Percentiles rank a stretch among this genome's conserved stretches.
phyloP scores from a whole-genome alignment of 2,329 filamentous ascomycete species.

The Exserohilum rostratum region DNA sequence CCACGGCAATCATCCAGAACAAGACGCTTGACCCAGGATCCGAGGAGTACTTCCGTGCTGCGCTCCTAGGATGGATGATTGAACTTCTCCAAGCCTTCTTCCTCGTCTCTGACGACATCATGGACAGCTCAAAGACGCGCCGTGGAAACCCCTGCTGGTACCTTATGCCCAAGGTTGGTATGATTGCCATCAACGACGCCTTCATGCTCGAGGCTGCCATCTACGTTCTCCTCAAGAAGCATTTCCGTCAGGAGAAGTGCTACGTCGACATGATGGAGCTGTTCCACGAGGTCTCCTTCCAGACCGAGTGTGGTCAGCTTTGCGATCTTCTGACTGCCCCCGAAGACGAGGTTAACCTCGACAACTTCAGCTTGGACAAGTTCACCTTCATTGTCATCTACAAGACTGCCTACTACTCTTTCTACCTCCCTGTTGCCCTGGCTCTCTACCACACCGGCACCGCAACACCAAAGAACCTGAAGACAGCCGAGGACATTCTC shows the following conservation, averaged over 20 bases:
- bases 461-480: slow-evolving; percentile 86
- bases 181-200: slow-evolving; percentile 97
- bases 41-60: slow-evolving; percentile 81
- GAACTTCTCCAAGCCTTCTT: slow-evolving; percentile 99
- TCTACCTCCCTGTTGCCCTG: slow-evolving; percentile 95
- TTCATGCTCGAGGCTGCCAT: slow-evolving; percentile 94
- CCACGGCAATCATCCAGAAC: slow-evolving; percentile 77
- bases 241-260: slow-evolving; percentile 83
- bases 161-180: slow-evolving; percentile 83
- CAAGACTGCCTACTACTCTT: slow-evolving; percentile 99
- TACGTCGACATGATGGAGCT: slow-evolving; percentile 94
- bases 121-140: slow-evolving; percentile 94
- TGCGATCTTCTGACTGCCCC: slow-evolving; percentile 95
- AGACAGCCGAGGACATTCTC: slow-evolving; percentile 87
- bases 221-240: slow-evolving; percentile 90
- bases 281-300: slow-evolving; percentile 91
- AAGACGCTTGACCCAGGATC: slow-evolving; percentile 71
- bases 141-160: slow-evolving; percentile 98
- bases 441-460: slow-evolving; percentile 84
- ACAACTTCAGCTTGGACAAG: slow-evolving; percentile 95
- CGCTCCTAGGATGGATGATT: slow-evolving; percentile 93
- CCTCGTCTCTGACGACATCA: slow-evolving; percentile 97
- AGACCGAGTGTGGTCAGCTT: slow-evolving; percentile 94
- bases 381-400: slow-evolving; percentile 99
- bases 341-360: slow-evolving; percentile 88